These are phyloP conservation scores for Cladophialophora bantiana DNA, from an alignment of 2,329 filamentous ascomycete genomes.

Conservation along the genomic window DNA sequence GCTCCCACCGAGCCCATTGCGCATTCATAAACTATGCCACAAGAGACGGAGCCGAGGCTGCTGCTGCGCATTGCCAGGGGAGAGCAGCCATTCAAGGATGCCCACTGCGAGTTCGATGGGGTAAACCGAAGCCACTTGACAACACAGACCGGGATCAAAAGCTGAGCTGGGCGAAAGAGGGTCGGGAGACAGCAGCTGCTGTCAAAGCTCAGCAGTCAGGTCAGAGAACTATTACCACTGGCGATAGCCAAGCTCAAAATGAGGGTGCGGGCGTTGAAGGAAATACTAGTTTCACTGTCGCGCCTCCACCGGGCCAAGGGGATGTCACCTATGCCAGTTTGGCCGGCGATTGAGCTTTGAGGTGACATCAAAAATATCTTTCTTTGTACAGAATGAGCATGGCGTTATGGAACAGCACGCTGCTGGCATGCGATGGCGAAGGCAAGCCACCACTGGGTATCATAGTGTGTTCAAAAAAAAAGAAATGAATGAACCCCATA, in stretches of 20 bases:
- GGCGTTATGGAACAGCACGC: slow-evolving; percentile 32
- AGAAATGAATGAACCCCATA: slow-evolving; percentile 5
- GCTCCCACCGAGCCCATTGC: slow-evolving; percentile 96
- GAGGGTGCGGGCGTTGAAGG: slow-evolving; percentile 49
- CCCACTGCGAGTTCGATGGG: slow-evolving; percentile 89
- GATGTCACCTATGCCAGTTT: slow-evolving; percentile 86
- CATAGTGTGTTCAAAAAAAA: slow-evolving; percentile 16
- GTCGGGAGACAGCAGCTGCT: slow-evolving; percentile 64
- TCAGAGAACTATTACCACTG: slow-evolving; percentile 38
- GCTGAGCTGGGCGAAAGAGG: slow-evolving; percentile 80
- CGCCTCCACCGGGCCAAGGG: slow-evolving; percentile 78
- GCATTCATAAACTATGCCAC: slow-evolving; percentile 95
- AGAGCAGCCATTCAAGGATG: slow-evolving; percentile 90
- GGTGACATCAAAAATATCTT: background rate
- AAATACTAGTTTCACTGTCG: slow-evolving; percentile 60
- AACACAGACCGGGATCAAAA: slow-evolving; percentile 89
- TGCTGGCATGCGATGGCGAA: slow-evolving; percentile 1
- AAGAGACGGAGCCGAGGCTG: slow-evolving; percentile 82
- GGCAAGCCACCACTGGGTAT: slow-evolving; percentile 25
- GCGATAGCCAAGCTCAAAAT: slow-evolving; percentile 48
- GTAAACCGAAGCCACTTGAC: slow-evolving; percentile 87
- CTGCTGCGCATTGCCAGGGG: slow-evolving; percentile 83
- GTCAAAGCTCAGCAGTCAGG: slow-evolving; percentile 50
- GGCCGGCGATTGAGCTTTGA: slow-evolving; percentile 70
- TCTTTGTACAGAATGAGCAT: slow-evolving; percentile 43